These are phyloP conservation scores for Rhodotorula sp. DNA, from an alignment of 1,284 basidiomycete genomes.

Conservation along the genomic window DNA sequence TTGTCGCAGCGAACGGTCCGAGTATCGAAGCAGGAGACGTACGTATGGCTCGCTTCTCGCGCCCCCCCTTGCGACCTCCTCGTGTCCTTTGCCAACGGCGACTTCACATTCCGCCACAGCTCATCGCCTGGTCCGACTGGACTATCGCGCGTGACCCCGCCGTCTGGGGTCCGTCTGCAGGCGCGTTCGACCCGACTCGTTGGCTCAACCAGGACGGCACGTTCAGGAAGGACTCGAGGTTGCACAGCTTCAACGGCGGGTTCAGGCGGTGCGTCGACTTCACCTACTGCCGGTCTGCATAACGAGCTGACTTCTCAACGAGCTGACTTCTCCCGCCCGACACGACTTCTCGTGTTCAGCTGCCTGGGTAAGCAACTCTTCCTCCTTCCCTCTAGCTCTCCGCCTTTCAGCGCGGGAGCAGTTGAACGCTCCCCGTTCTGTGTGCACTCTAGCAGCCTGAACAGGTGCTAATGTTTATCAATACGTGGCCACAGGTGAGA, in stretches of 20 bases:
- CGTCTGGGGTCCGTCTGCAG: conserved; percentile 34
- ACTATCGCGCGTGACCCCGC: conserved; percentile 20
- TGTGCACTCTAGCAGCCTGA: too few relatives aligned
- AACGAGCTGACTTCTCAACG: too few relatives aligned
- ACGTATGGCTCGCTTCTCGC: background rate
- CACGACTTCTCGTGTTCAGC: background rate
- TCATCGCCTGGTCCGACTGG: conserved; percentile 31
- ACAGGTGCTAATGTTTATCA: background rate
- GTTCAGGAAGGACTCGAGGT: conserved; percentile 8
- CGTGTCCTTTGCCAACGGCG: too few relatives aligned
- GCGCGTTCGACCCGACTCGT: conserved; percentile 27
- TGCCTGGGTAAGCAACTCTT: conserved; percentile 5
- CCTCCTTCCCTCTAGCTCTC: too few relatives aligned
- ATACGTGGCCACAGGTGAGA: background rate
- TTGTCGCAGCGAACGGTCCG: conserved; percentile 19
- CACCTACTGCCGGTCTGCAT: too few relatives aligned
- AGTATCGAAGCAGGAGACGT: conserved; percentile 29
- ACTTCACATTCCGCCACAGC: background rate
- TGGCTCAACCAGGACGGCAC: conserved; percentile 36
- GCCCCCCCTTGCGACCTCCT: background rate
- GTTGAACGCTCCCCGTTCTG: too few relatives aligned
- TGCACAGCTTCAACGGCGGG: conserved; percentile 8
- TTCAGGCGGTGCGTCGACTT: background rate
- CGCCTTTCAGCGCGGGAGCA: too few relatives aligned
- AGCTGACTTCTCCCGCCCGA: background rate